These are phyloP conservation scores for Apiotrichum gracile DNA, from an alignment of 1,284 basidiomycete genomes.

Conservation along the genomic window DNA sequence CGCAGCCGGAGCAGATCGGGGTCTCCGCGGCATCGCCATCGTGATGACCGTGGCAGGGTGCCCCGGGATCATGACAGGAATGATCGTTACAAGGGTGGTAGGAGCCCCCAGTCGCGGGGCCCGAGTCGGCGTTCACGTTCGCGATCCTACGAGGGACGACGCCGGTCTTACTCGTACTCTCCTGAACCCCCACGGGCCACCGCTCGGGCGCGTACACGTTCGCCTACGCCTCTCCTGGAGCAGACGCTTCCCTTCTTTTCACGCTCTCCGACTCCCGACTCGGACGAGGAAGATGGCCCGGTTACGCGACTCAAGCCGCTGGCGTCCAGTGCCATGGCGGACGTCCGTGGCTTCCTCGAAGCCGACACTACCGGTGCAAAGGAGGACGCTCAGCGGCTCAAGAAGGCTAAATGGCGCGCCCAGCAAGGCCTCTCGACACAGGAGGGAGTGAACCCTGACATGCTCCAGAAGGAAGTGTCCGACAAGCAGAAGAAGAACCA, in stretches of 20 bases:
- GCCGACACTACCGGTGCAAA: slow-evolving; percentile 63
- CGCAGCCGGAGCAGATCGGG: slow-evolving; percentile 1
- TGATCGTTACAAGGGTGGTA: not conserved
- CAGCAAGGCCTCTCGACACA: slow-evolving; percentile 47
- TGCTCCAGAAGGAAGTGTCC: slow-evolving; percentile 21
- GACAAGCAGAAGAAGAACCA: slow-evolving; percentile 43
- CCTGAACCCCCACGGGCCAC: not conserved
- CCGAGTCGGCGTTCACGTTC: not conserved
- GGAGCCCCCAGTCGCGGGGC: not conserved
- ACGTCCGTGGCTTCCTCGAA: slow-evolving; percentile 70
- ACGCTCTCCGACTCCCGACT: slow-evolving; percentile 24
- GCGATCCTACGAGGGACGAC: not conserved
- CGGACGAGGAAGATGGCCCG: slow-evolving; percentile 45
- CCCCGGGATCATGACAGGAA: not conserved
- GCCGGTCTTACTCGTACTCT: no score
- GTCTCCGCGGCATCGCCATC: not conserved
- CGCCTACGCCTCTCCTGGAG: slow-evolving; percentile 10
- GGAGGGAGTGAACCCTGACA: slow-evolving; percentile 24
- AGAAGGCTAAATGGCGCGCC: slow-evolving; percentile 66
- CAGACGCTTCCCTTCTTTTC: slow-evolving; percentile 15
- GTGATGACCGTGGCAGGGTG: not conserved
- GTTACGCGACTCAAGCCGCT: slow-evolving; percentile 51
- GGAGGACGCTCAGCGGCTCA: slow-evolving; percentile 59
- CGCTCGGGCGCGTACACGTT: slow-evolving; percentile 4
- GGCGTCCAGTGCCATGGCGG: slow-evolving; percentile 66